Base-by-base conservation (phyloP, 208 protist genomes). In the Trypanosoma grayi region DNA sequence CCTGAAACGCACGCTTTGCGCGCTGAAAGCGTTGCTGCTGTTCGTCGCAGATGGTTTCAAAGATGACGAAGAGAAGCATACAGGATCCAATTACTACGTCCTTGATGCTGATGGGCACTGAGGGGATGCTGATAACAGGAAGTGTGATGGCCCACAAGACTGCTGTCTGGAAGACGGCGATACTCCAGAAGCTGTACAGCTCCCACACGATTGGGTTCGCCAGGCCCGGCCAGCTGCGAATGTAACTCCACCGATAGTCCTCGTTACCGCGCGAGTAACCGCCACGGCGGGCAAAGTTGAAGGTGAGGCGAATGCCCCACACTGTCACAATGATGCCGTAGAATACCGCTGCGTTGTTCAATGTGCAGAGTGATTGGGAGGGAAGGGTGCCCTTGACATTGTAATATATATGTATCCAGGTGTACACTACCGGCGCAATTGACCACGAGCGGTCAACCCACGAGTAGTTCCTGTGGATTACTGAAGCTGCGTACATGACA, bases 361-460 rank as follows among this genome's bases (percentile, higher is more conserved):
- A 37, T 22, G 52, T 13, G 41, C 25, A 28, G 28, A 30, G 8
- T 8, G 2, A 39, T 8, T 14, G 24, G 41, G 16, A 24, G 57
- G 41, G 24, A 27, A 24, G 39, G 55, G 54, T 75, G n/a, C 20
- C 48, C 50, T 57, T 40, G 8, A 60, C 18, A 1, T 72, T 77
- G 56, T 81, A 84, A 40, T 48, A 73, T 20, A 75, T 54, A 5
- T 82, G 67, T 30, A 88, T 87, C 77, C 77, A 89, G 11, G 83
- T 70, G 69, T 87, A 87, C 30, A 89, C 58, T 4, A 92, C 77
- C 0, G 83, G 85, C 43, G 79, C 41, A 45, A 92, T 84, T 9
- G 85, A 90, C 81, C 84, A 94, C 25, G 68, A 70, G 28, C 88
- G 77, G 62, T 92, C 83, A 14, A 94, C 83, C 76, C 84, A 92